Percentiles rank a stretch among this genome's conserved stretches.
Evolutionary conservation across 2,329 filamentous ascomycete species (phyloP).

Genomic region (Diaporthe vexans): DNA sequence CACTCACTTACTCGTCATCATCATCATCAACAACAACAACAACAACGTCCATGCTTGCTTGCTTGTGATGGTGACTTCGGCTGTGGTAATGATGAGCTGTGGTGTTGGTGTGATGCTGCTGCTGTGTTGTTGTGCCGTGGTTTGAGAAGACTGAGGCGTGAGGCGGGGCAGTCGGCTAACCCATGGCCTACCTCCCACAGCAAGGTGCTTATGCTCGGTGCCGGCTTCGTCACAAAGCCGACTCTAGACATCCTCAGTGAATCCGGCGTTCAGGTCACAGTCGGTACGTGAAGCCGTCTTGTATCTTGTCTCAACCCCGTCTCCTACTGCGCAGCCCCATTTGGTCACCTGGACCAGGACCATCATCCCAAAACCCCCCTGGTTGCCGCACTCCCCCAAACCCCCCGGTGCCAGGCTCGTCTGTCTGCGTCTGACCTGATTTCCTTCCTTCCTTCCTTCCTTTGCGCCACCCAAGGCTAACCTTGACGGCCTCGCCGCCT

Average conservation of each 20-base stretch:
- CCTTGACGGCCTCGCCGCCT: not conserved
- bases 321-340: not conserved
- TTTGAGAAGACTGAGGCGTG: slow-evolving; percentile 8
- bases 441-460: not conserved
- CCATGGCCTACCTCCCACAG: slow-evolving; percentile 40
- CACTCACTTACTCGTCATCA: not conserved
- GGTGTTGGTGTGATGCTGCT: not conserved
- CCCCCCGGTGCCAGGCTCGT: not conserved
- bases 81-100: not conserved
- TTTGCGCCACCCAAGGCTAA: slow-evolving; percentile 13
- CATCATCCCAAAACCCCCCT: not conserved
- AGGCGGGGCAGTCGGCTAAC: slow-evolving; percentile 31
- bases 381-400: not conserved
- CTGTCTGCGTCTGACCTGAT: not conserved
- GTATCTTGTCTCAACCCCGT: not conserved
- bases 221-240: slow-evolving; percentile 73
- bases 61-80: not conserved
- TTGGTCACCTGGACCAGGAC: slow-evolving; percentile 5
- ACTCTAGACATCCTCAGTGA: slow-evolving; percentile 75
- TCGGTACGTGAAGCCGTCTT: slow-evolving; percentile 61
- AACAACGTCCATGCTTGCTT: not conserved
- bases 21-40: too few relatives aligned
- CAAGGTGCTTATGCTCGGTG: slow-evolving; percentile 62
- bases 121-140: not conserved
- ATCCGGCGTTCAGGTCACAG: slow-evolving; percentile 74